phyloP scores from a whole-genome alignment of 2,329 filamentous ascomycete species.

The Tothia fuscella region DNA sequence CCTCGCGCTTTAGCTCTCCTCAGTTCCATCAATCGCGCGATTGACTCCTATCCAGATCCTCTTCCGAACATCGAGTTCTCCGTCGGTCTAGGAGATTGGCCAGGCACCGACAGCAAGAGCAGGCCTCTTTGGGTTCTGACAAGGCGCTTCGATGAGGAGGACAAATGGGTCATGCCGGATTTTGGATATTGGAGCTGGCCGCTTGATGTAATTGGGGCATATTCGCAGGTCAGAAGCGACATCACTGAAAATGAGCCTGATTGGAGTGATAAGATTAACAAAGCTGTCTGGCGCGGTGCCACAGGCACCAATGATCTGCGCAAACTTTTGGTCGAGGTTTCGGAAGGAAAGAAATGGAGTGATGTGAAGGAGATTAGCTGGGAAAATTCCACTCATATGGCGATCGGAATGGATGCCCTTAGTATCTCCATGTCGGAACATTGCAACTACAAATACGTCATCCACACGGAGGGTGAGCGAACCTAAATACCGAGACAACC shows the following conservation, averaged over 20 bases:
- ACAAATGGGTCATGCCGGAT: slow-evolving; percentile 17
- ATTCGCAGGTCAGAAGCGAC: slow-evolving; percentile 13
- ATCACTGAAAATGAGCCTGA: slow-evolving; percentile 19
- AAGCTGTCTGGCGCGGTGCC: slow-evolving; percentile 39
- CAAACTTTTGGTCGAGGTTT: slow-evolving; percentile 26
- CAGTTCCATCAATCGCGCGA: slow-evolving; percentile 41
- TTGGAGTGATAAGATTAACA: slow-evolving; percentile 27
- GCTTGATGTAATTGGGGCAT: slow-evolving; percentile 12
- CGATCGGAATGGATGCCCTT: slow-evolving; percentile 2
- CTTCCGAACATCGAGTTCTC: slow-evolving; percentile 42
- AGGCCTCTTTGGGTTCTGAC: slow-evolving; percentile 14
- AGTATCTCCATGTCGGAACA: slow-evolving; percentile 16
- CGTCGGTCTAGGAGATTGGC: slow-evolving; percentile 31
- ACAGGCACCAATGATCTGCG: slow-evolving; percentile 26
- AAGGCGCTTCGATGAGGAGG: slow-evolving; percentile 11
- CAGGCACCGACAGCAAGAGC: background rate
- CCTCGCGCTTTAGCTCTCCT: slow-evolving; percentile 32
- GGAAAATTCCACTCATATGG: slow-evolving; percentile 6
- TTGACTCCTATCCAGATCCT: slow-evolving; percentile 37
- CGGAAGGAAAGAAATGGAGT: slow-evolving; percentile 33
- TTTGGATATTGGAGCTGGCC: slow-evolving; percentile 17
- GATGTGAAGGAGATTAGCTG: slow-evolving; percentile 25
- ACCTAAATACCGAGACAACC: background rate
- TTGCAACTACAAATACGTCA: slow-evolving; percentile 14
- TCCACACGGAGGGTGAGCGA: slow-evolving; percentile 15